Evolutionary conservation across 768 basidiomycete species (phyloP).

Genomic region (Pleurotus pulmonarius): DNA sequence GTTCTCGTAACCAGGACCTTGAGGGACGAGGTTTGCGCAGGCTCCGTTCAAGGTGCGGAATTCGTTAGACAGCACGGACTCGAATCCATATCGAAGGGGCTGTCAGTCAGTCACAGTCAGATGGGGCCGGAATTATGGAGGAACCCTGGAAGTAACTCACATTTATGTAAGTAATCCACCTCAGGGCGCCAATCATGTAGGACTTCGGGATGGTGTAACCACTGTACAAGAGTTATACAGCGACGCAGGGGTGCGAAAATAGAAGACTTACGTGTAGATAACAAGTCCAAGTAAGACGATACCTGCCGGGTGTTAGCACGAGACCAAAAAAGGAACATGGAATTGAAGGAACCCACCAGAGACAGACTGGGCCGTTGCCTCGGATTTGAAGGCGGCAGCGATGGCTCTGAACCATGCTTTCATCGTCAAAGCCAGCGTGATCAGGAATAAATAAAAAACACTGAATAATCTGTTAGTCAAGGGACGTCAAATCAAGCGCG

Average conservation of each 20-base stretch:
- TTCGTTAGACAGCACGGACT: conserved; percentile 75
- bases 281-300: conserved; percentile 47
- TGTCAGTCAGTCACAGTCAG: too few relatives aligned
- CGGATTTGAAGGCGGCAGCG: conserved; percentile 54
- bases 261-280: conserved; percentile 46
- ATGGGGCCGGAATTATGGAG: too few relatives aligned
- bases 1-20: conserved; percentile 58
- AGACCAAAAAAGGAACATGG: conserved; percentile 9
- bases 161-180: conserved; percentile 66
- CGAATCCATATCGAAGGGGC: conserved; percentile 73
- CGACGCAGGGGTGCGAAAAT: conserved; percentile 1
- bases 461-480: conserved; percentile 26
- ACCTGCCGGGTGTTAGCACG: conserved; percentile 12
- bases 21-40: conserved; percentile 58
- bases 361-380: conserved; percentile 60
- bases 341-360: conserved; percentile 36
- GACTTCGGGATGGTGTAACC: conserved; percentile 60
- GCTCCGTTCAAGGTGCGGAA: conserved; percentile 66
- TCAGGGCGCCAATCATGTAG: conserved; percentile 64
- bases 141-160: conserved; percentile 32
- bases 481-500: too few relatives aligned
- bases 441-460: conserved; percentile 55
- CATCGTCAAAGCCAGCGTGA: conserved; percentile 59
- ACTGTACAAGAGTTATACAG: conserved; percentile 11
- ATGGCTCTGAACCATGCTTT: conserved; percentile 73